Evolutionary conservation across 2,329 filamentous ascomycete genomes (phyloP).

Genomic region (Fusarium sp.): DNA sequence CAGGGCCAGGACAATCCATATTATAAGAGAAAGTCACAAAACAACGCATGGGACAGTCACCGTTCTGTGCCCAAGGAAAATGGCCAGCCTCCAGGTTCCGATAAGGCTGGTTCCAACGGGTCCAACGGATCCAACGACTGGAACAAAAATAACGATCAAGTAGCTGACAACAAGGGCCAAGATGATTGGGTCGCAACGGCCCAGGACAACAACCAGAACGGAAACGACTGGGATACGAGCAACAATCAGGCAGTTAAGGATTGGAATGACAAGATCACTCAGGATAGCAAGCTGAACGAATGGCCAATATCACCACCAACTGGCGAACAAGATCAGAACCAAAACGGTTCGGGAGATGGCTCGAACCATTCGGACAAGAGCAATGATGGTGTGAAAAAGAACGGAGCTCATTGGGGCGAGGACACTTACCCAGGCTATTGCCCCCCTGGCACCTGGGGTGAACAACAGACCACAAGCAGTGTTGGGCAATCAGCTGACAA

Average conservation of each 20-base stretch:
- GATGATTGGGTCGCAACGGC: not conserved
- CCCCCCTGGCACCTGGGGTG: not conserved
- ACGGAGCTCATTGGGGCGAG: slow-evolving; percentile 32
- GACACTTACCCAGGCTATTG: slow-evolving; percentile 20
- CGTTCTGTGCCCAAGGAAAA: slow-evolving; percentile 22
- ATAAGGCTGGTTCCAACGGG: slow-evolving; percentile 13
- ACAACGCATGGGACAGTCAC: slow-evolving; percentile 26
- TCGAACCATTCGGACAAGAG: slow-evolving; percentile 33
- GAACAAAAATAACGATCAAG: slow-evolving; percentile 19
- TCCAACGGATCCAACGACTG: slow-evolving; percentile 28
- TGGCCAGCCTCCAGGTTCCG: slow-evolving; percentile 8
- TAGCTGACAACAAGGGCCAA: not conserved
- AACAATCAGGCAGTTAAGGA: slow-evolving; percentile 3
- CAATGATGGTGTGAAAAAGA: slow-evolving; percentile 20
- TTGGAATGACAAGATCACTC: slow-evolving; percentile 4
- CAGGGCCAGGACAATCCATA: slow-evolving; percentile 41
- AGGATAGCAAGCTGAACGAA: not conserved
- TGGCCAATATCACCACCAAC: not conserved
- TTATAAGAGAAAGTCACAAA: slow-evolving; percentile 28
- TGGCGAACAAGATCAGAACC: slow-evolving; percentile 4
- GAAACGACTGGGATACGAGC: not conserved
- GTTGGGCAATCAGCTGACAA: slow-evolving; percentile 22
- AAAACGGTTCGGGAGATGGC: slow-evolving; percentile 1
- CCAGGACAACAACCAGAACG: not conserved
- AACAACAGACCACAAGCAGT: slow-evolving; percentile 3